Percentiles rank a stretch among this genome's conserved stretches.
phyloP scores from a whole-genome alignment of 2,329 filamentous ascomycete genomes.

The Fonsecaea monophora region DNA sequence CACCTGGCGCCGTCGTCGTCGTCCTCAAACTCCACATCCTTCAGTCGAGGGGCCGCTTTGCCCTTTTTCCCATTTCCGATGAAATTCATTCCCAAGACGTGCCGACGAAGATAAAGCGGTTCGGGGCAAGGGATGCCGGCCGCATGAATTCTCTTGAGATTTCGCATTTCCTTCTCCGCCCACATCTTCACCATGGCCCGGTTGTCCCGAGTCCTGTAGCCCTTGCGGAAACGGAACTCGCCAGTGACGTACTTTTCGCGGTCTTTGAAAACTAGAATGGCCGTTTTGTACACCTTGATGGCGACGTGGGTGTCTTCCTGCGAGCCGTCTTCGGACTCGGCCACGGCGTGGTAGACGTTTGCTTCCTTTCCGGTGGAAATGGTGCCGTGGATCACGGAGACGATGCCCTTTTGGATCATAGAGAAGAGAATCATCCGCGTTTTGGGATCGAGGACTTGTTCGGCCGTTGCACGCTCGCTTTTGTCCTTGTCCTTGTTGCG shows the following conservation, averaged over 20 bases:
- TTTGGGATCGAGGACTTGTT: slow-evolving; percentile 91
- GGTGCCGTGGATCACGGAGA: slow-evolving; percentile 92
- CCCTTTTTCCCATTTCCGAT: slow-evolving; percentile 86
- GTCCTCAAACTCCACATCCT: slow-evolving; percentile 78
- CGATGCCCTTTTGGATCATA: slow-evolving; percentile 89
- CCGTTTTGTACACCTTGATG: slow-evolving; percentile 99
- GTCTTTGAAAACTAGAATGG: slow-evolving; percentile 97
- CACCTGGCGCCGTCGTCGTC: slow-evolving; percentile 73
- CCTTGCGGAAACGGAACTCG: slow-evolving; percentile 87
- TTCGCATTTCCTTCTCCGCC: slow-evolving; percentile 98
- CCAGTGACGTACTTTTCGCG: slow-evolving; percentile 94
- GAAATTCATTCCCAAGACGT: slow-evolving; percentile 95
- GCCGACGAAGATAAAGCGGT: slow-evolving; percentile 85
- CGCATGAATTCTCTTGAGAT: slow-evolving; percentile 80
- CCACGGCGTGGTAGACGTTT: slow-evolving; percentile 92
- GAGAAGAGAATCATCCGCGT: slow-evolving; percentile 95
- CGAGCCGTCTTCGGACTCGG: slow-evolving; percentile 61
- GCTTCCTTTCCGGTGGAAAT: slow-evolving; percentile 97
- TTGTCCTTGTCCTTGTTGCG: slow-evolving; percentile 64
- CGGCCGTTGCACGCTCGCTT: slow-evolving; percentile 88
- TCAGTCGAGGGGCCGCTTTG: slow-evolving; percentile 83
- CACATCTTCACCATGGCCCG: slow-evolving; percentile 97
- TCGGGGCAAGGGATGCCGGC: slow-evolving; percentile 91
- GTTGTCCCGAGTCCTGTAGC: slow-evolving; percentile 93
- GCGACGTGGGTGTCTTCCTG: slow-evolving; percentile 72